Conservation (phyloP, 2,329 filamentous ascomycete species). For the Fusarium tjaetaba region DNA sequence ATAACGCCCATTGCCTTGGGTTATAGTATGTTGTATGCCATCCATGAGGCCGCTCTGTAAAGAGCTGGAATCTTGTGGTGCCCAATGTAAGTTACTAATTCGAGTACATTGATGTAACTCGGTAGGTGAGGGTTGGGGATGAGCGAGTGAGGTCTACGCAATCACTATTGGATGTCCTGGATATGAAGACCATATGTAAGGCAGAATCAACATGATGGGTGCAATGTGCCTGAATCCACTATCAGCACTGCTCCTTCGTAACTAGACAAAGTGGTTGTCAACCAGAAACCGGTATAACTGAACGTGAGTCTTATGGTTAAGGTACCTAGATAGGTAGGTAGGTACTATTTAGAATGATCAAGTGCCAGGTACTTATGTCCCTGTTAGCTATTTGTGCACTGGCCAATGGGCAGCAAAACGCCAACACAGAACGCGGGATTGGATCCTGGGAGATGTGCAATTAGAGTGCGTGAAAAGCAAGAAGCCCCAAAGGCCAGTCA, state of each 20-base stretch:
- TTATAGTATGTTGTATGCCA: not conserved
- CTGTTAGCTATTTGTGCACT: conserved; percentile 1
- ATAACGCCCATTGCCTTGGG: not conserved
- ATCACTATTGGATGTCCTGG: not conserved
- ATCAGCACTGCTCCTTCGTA: not conserved
- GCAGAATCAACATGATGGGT: not conserved
- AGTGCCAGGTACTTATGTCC: conserved; percentile 1
- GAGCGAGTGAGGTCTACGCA: conserved; percentile 8
- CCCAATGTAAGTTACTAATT: not conserved
- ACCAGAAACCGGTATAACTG: not conserved
- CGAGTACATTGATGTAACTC: not conserved
- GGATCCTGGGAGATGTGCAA: conserved; percentile 22
- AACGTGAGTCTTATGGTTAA: not conserved
- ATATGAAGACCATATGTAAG: conserved; percentile 18
- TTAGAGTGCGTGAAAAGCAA: conserved; percentile 5
- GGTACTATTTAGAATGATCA: not conserved
- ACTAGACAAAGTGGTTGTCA: not conserved
- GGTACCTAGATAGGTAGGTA: too few species aligned
- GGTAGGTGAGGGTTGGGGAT: not conserved
- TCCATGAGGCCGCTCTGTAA: not conserved
- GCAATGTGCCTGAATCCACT: not conserved
- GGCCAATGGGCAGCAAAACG: conserved; percentile 25
- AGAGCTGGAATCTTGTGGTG: not conserved
- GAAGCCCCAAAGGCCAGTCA: not conserved
- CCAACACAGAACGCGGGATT: conserved; percentile 29